phyloP scores from a whole-genome alignment of 176 grass and related monocot species.

The Oryza meridionalis region DNA sequence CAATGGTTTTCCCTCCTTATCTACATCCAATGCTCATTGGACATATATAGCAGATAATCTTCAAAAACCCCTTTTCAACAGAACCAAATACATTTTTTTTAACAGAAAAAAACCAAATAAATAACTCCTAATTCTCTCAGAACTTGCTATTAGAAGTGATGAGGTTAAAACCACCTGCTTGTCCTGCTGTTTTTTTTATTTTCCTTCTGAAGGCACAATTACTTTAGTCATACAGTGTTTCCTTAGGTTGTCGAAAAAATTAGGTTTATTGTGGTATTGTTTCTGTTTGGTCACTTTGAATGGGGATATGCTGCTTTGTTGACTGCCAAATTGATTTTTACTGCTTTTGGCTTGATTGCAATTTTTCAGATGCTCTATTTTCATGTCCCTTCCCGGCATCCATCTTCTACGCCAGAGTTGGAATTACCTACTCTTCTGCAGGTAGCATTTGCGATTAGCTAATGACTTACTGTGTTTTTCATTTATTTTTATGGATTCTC shows the following conservation, averaged over 20 bases:
- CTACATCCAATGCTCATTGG: neutral
- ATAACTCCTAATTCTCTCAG: neutral
- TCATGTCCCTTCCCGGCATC: slow-evolving; percentile 90
- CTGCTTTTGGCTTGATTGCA: slow-evolving; percentile 28
- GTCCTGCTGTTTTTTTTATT: neutral
- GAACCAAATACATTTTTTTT: neutral
- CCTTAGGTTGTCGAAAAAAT: neutral
- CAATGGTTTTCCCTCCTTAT: neutral
- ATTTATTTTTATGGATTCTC: neutral
- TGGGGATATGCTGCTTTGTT: neutral
- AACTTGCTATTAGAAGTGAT: neutral
- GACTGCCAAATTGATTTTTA: slow-evolving; percentile 25
- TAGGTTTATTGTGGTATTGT: slow-evolving; percentile 3
- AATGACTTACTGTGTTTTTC: slow-evolving; percentile 14
- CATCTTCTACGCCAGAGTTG: slow-evolving; percentile 68
- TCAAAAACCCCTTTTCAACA: neutral
- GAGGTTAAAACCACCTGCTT: neutral
- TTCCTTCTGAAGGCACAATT: slow-evolving; percentile 18
- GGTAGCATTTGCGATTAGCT: slow-evolving; percentile 42
- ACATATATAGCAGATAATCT: slow-evolving; percentile 10
- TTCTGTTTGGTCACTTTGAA: slow-evolving; percentile 27
- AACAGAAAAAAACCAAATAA: too few species aligned
- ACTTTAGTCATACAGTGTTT: slow-evolving; percentile 10
- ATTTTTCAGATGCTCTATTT: slow-evolving; percentile 81
- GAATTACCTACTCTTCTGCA: slow-evolving; percentile 91